Base-by-base conservation (phyloP, 78 protist species). In the Dictyostelium discoideum region DNA sequence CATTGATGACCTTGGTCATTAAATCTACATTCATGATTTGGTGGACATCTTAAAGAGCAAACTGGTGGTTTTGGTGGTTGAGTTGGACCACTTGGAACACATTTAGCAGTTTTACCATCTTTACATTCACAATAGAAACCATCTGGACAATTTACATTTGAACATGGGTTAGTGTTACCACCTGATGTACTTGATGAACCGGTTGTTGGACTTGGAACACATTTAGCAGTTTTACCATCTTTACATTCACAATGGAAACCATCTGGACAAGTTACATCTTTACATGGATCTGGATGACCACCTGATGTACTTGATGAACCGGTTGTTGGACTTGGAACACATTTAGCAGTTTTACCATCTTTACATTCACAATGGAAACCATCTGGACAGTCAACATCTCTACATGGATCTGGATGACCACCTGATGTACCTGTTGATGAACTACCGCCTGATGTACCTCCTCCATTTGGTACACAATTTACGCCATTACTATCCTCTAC, bases 161-260 rank as follows among this genome's bases (percentile, higher is more conserved):
- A 2, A 37, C 81, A 74, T 26, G 50, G 50, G 18, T 74, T 39
- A 1, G 18, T 4, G 6, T 32, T 32, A 74, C 81, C 80, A 24
- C 16, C 32, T 37, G 69, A 5, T 4, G 37, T 65, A 65, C 16
- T 65, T n/a, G 37, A 8, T 8, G 18, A 5, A 26, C 24, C n/a
- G 3, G 63, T 22, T 42, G 10, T 29, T 32, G 16, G 60, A 9
- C 8, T 39, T 79, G 87, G 73, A n/a, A 63, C 65, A 18, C 44
- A 16, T 22, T 63, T 14, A 6, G 26, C 20, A 24, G 1, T 29
- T 11, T n/a, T 29, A 77, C 40, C 48, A 16, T 32, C 39, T 50
- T 54, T 44, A 14, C 60, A 22, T 50, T 81, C 86, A 16, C 86
- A 81, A 16, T 81, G 86, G 86, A 26, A 81, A 13, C 72, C 73